Conservation (phyloP, 441 rosid species). For the Bruguiera hainesii region DNA sequence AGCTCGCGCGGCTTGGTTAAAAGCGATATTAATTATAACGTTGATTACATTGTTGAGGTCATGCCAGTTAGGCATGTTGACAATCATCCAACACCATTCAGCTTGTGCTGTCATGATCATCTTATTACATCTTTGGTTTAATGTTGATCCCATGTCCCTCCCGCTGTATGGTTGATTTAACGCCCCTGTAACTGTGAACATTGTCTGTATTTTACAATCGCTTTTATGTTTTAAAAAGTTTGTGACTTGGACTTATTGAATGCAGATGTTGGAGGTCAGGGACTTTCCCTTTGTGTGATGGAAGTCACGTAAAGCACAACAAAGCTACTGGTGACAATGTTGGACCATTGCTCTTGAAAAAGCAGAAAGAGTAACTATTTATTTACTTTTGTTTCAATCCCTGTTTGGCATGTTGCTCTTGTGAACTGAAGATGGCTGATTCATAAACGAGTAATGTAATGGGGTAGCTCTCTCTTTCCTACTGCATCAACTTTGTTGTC, state of each 20-base stretch:
- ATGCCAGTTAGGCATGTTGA: too few relatives aligned
- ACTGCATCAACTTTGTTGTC: not conserved
- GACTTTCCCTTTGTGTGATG: conserved; percentile 86
- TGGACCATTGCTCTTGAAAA: conserved; percentile 88
- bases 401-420: conserved; percentile 4
- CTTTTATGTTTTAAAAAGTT: not conserved
- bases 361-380: conserved; percentile 29
- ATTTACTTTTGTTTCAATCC: not conserved
- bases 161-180: conserved; percentile 1
- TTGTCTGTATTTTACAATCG: not conserved
- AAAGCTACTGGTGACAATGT: conserved; percentile 91
- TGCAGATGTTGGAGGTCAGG: conserved; percentile 90
- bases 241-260: not conserved
- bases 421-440: not conserved
- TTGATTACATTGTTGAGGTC: too few relatives aligned
- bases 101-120: too few relatives aligned
- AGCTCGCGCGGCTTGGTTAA: too few relatives aligned
- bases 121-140: too few relatives aligned
- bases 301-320: conserved; percentile 90
- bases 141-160: not conserved
- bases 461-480: not conserved
- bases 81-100: too few relatives aligned
- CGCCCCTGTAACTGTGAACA: not conserved
- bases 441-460: not conserved
- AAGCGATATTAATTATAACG: too few relatives aligned